These are phyloP conservation scores for Quercus mongolica DNA, from an alignment of 306 rosid genomes.

Conservation along the genomic window DNA sequence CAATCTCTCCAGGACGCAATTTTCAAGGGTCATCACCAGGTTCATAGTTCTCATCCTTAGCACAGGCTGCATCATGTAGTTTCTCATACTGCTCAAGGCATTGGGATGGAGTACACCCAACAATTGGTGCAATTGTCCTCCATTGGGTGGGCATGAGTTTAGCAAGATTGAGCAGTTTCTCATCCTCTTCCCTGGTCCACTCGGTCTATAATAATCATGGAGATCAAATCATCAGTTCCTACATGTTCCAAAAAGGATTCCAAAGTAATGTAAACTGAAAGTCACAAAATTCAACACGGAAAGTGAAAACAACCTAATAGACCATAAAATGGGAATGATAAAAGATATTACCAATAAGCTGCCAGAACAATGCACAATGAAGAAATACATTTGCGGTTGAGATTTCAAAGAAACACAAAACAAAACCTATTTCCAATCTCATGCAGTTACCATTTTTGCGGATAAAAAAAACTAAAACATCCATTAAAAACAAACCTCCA, in stretches of 20 bases:
- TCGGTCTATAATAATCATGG: constrained; percentile 53
- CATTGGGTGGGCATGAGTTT: constrained; percentile 98
- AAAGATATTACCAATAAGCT: too few species aligned
- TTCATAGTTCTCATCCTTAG: constrained; percentile 85
- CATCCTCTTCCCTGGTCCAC: constrained; percentile 97
- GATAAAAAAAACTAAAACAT: too few species aligned
- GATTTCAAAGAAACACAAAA: too few species aligned
- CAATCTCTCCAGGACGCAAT: constrained; percentile 91
- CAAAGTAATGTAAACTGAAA: too few species aligned
- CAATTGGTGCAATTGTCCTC: constrained; percentile 93
- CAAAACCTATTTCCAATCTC: too few species aligned
- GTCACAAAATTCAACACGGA: too few species aligned
- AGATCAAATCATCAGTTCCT: constrained; percentile 11
- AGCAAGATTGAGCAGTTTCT: constrained; percentile 86
- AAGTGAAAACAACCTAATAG: too few species aligned
- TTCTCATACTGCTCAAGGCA: constrained; percentile 89
- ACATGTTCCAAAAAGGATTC: background rate
- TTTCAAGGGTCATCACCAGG: constrained; percentile 88
- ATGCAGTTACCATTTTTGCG: too few species aligned
- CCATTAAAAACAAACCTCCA: too few species aligned
- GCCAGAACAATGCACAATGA: too few species aligned
- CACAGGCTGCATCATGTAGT: constrained; percentile 95
- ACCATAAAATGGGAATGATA: too few species aligned
- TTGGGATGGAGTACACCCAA: constrained; percentile 90
- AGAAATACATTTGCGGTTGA: too few species aligned